Conservation (phyloP, 2,329 filamentous ascomycete genomes). For the Triangularia setosa region DNA sequence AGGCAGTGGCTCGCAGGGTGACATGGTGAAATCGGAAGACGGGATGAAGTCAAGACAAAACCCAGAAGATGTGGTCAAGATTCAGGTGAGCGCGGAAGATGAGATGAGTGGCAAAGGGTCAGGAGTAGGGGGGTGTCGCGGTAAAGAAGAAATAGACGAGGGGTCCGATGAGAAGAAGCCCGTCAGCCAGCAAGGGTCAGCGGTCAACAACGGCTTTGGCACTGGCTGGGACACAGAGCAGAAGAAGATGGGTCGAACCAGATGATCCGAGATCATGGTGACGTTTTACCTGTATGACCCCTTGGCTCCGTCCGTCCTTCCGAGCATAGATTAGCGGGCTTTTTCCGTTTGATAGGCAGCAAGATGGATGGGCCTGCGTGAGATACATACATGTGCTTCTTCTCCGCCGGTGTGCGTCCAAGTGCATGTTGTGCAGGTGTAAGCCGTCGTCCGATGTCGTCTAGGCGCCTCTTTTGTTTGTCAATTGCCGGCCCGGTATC, state of each 20-base stretch:
- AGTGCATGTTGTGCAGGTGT: not conserved
- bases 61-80: not conserved
- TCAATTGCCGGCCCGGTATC: not conserved
- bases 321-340: not conserved
- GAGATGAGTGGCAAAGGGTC: not conserved
- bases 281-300: not conserved
- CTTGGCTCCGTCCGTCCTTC: not conserved
- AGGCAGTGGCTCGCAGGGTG: slow-evolving; percentile 15
- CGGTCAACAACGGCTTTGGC: slow-evolving; percentile 4
- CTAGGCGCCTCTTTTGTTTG: not conserved
- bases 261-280: slow-evolving; percentile 6
- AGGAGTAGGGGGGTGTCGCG: not conserved
- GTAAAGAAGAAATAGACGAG: not conserved
- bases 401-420: not conserved
- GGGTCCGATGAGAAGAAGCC: not conserved
- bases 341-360: not conserved
- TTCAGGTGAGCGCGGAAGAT: not conserved
- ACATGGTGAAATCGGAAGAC: slow-evolving; percentile 12
- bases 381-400: too few relatives aligned
- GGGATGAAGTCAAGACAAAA: not conserved
- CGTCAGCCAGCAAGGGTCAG: not conserved
- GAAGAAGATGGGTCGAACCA: not conserved
- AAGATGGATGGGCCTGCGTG: not conserved
- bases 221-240: not conserved
- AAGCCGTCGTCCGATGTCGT: slow-evolving; percentile 10